These are phyloP conservation scores for Cornus kousa DNA, from an alignment of 148 eudicot species.

Conservation along the genomic window DNA sequence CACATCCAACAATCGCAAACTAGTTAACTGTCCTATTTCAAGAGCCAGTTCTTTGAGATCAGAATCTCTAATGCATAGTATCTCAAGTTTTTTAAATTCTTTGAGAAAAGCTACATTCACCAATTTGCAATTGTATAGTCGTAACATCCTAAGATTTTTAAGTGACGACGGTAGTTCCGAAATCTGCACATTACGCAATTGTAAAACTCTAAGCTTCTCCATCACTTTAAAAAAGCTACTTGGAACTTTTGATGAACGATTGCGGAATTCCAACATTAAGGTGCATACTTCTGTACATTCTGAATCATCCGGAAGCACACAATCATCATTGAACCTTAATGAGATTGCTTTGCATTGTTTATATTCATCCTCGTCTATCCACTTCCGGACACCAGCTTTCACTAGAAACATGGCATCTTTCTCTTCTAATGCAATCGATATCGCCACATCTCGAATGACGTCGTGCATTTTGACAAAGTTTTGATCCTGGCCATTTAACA, in stretches of 20 bases:
- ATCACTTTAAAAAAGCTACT: background rate
- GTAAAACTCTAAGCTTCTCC: constrained; percentile 5
- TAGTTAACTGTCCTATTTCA: background rate
- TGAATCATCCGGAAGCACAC: background rate
- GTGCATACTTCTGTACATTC: constrained; percentile 5
- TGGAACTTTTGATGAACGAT: background rate
- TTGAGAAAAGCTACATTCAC: background rate
- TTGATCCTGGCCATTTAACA: background rate
- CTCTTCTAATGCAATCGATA: constrained; percentile 1
- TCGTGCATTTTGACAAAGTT: constrained; percentile 15
- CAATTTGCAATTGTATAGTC: background rate
- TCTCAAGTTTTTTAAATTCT: background rate
- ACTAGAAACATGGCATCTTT: constrained; percentile 1
- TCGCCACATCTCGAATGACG: constrained; percentile 18
- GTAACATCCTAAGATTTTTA: constrained; percentile 4
- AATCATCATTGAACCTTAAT: background rate
- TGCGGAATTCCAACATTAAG: background rate
- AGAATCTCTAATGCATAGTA: background rate
- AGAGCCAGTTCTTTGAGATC: background rate
- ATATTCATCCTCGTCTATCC: background rate
- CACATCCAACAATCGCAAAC: constrained; percentile 9
- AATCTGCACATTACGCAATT: background rate
- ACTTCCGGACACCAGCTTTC: background rate
- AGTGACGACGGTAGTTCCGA: background rate
- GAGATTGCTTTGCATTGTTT: constrained; percentile 1